Percentiles rank a stretch among this genome's conserved stretches.
These are phyloP conservation scores for Globisporangium emineosum DNA, from an alignment of 352 stramenopile genomes.

Conservation along the genomic window DNA sequence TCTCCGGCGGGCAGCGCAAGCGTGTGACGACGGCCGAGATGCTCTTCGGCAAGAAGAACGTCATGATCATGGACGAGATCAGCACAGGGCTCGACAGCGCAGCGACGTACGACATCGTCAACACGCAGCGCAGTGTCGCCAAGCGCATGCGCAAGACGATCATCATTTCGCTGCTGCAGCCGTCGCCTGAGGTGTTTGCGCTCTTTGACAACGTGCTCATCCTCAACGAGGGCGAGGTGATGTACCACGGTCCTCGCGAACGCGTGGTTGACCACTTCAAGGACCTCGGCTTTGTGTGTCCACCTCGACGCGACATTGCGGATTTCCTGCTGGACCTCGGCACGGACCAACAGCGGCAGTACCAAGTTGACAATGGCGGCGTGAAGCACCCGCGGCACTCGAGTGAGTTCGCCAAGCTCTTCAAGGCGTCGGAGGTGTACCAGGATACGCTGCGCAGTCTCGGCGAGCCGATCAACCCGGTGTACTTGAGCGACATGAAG, in stretches of 20 bases:
- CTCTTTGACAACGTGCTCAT: conserved; percentile 90
- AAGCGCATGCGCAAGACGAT: conserved; percentile 18
- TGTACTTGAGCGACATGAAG: conserved; percentile 5
- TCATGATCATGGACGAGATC: conserved; percentile 89
- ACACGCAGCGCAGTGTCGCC: too few relatives aligned
- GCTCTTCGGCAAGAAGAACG: conserved; percentile 54
- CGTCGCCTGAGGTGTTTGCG: conserved; percentile 82
- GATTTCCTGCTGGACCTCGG: conserved; percentile 28
- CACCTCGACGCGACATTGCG: conserved; percentile 23
- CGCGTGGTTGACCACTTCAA: conserved; percentile 61
- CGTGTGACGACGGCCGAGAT: conserved; percentile 86
- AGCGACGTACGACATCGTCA: conserved; percentile 63
- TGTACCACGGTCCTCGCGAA: conserved; percentile 76
- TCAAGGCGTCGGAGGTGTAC: conserved; percentile 20
- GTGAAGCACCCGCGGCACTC: neutral
- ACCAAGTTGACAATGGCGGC: conserved; percentile 11
- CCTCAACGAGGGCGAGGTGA: conserved; percentile 77
- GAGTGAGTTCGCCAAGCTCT: conserved; percentile 21
- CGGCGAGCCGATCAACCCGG: neutral
- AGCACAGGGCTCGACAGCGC: conserved; percentile 90
- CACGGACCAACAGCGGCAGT: conserved; percentile 22
- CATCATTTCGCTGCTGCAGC: conserved; percentile 70
- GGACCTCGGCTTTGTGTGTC: conserved; percentile 39
- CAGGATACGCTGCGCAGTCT: conserved; percentile 13
- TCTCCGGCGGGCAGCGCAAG: conserved; percentile 89